Evolutionary conservation across 2,329 filamentous ascomycete species (phyloP).

Genomic region (Keithomyces neogunnii): DNA sequence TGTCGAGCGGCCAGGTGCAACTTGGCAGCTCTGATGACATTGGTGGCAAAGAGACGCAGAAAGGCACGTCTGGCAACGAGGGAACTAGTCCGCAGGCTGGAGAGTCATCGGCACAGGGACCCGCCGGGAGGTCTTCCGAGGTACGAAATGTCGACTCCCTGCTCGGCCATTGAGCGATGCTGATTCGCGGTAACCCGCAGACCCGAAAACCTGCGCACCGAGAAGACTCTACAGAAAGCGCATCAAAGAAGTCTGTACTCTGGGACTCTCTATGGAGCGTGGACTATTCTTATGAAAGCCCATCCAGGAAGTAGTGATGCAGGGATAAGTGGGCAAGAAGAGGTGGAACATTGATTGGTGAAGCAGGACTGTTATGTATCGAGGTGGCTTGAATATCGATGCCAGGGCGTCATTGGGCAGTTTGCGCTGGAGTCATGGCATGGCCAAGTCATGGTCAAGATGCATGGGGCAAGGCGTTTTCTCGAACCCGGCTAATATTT

Average conservation of each 20-base stretch:
- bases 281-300: constrained; percentile 46
- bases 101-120: constrained; percentile 16
- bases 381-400: no score
- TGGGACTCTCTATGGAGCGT: constrained; percentile 57
- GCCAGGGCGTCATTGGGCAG: neutral
- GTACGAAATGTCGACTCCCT: constrained; percentile 47
- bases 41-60: neutral
- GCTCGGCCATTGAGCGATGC: constrained; percentile 33
- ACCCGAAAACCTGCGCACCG: constrained; percentile 23
- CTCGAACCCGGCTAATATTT: neutral
- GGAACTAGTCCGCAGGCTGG: constrained; percentile 14
- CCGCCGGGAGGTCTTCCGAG: constrained; percentile 29
- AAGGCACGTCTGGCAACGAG: constrained; percentile 2
- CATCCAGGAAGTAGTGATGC: constrained; percentile 17
- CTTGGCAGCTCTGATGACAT: constrained; percentile 8
- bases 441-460: neutral
- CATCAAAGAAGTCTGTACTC: constrained; percentile 44
- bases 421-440: neutral
- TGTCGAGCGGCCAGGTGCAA: constrained; percentile 15
- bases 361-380: neutral
- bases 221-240: constrained; percentile 30
- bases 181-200: constrained; percentile 14
- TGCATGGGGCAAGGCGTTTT: neutral
- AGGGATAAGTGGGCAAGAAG: neutral
- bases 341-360: neutral